phyloP scores from a whole-genome alignment of 257 asterid species.

The Solanum neorickii region DNA sequence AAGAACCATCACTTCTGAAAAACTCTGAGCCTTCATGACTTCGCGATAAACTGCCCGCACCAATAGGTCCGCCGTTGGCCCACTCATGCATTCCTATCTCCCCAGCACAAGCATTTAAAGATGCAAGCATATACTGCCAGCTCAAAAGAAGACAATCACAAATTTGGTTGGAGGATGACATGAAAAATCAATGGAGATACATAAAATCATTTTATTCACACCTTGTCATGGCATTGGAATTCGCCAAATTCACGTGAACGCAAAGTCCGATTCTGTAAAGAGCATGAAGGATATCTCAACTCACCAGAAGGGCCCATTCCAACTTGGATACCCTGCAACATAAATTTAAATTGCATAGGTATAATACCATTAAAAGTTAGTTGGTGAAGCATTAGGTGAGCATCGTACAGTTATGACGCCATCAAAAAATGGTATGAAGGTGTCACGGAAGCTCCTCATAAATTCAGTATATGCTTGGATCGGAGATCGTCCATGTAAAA shows the following conservation, averaged over 20 bases:
- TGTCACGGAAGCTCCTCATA: conserved; percentile 65
- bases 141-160: conserved; percentile 8
- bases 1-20: conserved; percentile 43
- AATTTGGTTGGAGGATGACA: background rate
- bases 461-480: conserved; percentile 69
- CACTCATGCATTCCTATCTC: conserved; percentile 47
- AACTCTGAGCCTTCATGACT: conserved; percentile 45
- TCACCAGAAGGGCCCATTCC: conserved; percentile 84
- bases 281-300: conserved; percentile 64
- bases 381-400: background rate
- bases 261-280: conserved; percentile 32
- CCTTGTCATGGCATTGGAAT: conserved; percentile 79
- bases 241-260: conserved; percentile 55
- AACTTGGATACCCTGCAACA: conserved; percentile 66
- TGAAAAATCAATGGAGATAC: background rate
- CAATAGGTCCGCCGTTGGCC: conserved; percentile 46
- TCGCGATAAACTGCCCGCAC: conserved; percentile 29
- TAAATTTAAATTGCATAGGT: background rate
- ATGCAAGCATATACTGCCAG: conserved; percentile 74
- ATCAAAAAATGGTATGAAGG: conserved; percentile 57
- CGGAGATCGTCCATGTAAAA: conserved; percentile 67
- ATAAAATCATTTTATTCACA: background rate
- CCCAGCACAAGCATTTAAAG: conserved; percentile 47
- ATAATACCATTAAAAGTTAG: background rate
- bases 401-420: conserved; percentile 51